Evolutionary conservation across 2,329 filamentous ascomycete genomes (phyloP).

Genomic region (Xylariales sp.): DNA sequence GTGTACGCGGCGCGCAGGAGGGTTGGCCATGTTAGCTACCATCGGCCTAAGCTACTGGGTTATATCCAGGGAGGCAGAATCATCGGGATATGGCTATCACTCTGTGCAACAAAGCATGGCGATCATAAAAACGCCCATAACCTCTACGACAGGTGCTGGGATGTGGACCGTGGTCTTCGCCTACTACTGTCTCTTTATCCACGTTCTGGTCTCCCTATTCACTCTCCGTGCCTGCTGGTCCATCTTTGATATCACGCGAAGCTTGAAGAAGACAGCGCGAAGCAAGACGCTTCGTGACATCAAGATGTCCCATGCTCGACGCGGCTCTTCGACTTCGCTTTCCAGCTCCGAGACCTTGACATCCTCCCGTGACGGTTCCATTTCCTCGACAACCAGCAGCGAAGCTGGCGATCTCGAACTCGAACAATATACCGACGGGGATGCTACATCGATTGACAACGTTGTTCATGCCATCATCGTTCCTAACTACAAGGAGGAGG

Average conservation of each 20-base stretch:
- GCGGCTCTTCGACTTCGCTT: conserved; percentile 49
- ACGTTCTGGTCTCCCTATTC: conserved; percentile 59
- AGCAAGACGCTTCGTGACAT: conserved; percentile 43
- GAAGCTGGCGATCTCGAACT: conserved; percentile 47
- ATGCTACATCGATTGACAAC: conserved; percentile 33
- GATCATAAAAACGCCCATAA: not conserved
- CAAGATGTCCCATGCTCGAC: conserved; percentile 42
- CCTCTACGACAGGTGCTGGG: conserved; percentile 34
- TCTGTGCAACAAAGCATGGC: conserved; percentile 25
- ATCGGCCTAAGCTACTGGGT: conserved; percentile 50
- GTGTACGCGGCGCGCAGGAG: conserved; percentile 49
- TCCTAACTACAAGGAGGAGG: conserved; percentile 71
- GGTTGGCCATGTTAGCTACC: conserved; percentile 48
- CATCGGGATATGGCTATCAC: conserved; percentile 39
- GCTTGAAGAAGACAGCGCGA: conserved; percentile 40
- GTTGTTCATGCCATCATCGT: conserved; percentile 64
- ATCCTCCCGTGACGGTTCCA: conserved; percentile 35
- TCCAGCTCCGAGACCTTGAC: conserved; percentile 53
- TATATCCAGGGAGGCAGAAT: conserved; percentile 44
- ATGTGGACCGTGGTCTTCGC: conserved; percentile 52
- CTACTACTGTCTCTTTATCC: conserved; percentile 62
- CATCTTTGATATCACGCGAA: conserved; percentile 51
- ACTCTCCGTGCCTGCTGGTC: conserved; percentile 59
- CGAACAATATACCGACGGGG: conserved; percentile 41
- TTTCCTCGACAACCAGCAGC: conserved; percentile 42